Percentiles rank a stretch among this genome's conserved stretches.
phyloP scores from a whole-genome alignment of 495 filamentous ascomycete genomes.

The Podospora australis region DNA sequence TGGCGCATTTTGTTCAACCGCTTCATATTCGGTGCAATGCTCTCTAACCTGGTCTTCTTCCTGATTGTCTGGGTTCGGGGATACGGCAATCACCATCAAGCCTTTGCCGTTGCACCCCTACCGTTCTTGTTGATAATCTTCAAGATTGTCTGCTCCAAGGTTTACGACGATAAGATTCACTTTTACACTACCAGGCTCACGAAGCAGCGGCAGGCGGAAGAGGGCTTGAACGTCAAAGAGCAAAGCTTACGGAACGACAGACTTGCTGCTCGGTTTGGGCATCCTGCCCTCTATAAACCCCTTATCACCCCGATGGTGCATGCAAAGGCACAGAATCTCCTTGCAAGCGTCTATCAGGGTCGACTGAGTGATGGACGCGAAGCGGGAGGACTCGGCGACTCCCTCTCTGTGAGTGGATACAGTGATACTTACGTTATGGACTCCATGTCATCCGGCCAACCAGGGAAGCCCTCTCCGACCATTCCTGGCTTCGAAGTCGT shows the following conservation, averaged over 20 bases:
- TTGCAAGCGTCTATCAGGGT: constrained; percentile 75
- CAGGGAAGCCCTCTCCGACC: constrained; percentile 56
- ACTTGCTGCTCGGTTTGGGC: constrained; percentile 75
- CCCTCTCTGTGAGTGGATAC: constrained; percentile 55
- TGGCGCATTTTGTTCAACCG: constrained; percentile 92
- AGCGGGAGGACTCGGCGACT: constrained; percentile 45
- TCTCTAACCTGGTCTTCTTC: constrained; percentile 74
- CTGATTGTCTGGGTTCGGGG: constrained; percentile 60
- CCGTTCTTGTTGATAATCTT: constrained; percentile 76
- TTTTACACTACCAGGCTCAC: constrained; percentile 64
- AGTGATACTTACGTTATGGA: constrained; percentile 69
- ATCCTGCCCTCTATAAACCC: constrained; percentile 82
- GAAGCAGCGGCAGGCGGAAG: constrained; percentile 48
- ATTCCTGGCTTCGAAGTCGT: constrained; percentile 77
- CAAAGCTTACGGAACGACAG: constrained; percentile 54
- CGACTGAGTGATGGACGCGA: constrained; percentile 55
- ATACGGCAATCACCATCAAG: constrained; percentile 46
- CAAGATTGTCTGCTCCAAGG: constrained; percentile 73
- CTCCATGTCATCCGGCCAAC: constrained; percentile 65
- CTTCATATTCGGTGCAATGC: constrained; percentile 71
- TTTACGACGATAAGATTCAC: constrained; percentile 69
- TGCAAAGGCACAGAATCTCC: constrained; percentile 73
- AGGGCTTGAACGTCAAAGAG: constrained; percentile 34
- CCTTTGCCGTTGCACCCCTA: constrained; percentile 65
- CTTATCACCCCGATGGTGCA: constrained; percentile 96